Percentiles rank a stretch among this genome's conserved stretches.
Conservation (phyloP, 805 yeast genomes). For the Kodamaea nitidulidarum region DNA sequence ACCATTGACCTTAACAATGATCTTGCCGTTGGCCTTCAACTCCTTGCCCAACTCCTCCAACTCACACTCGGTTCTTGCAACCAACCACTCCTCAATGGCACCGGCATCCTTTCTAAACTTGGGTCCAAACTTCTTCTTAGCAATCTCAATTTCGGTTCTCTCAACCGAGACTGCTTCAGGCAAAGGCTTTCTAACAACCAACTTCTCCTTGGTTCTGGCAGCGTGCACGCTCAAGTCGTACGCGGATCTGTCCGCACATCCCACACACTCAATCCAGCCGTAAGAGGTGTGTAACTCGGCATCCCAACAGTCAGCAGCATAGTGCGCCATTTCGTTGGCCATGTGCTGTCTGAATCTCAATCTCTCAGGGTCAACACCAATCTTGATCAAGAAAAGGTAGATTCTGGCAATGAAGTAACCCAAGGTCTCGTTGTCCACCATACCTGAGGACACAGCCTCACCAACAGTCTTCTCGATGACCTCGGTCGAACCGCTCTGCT, state of each 20-base stretch:
- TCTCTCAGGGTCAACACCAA: slow-evolving; percentile 83
- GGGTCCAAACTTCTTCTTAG: slow-evolving; percentile 97
- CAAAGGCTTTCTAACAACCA: slow-evolving; percentile 88
- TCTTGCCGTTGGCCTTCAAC: slow-evolving; percentile 56
- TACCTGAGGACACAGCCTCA: slow-evolving; percentile 81
- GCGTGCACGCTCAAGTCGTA: slow-evolving; percentile 95
- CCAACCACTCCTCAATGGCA: slow-evolving; percentile 76
- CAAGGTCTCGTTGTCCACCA: slow-evolving; percentile 94
- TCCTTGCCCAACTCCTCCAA: slow-evolving; percentile 72
- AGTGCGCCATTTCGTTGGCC: slow-evolving; percentile 99
- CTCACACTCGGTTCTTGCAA: slow-evolving; percentile 76
- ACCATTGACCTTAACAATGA: slow-evolving; percentile 46
- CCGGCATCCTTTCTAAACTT: slow-evolving; percentile 97
- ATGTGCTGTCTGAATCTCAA: slow-evolving; percentile 97
- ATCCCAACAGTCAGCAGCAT: slow-evolving; percentile 99
- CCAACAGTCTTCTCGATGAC: slow-evolving; percentile 68
- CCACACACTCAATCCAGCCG: slow-evolving; percentile 99
- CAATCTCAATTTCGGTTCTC: slow-evolving; percentile 76
- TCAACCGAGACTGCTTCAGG: slow-evolving; percentile 82
- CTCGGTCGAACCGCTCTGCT: slow-evolving; percentile 77
- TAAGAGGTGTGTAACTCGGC: slow-evolving; percentile 93
- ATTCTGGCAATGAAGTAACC: slow-evolving; percentile 97
- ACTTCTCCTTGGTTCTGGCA: slow-evolving; percentile 89
- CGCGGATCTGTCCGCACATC: slow-evolving; percentile 99
- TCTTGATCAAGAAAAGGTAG: slow-evolving; percentile 72